These are phyloP conservation scores for Penicillium verrucosum DNA, from an alignment of 2,329 filamentous ascomycete genomes.

Conservation along the genomic window DNA sequence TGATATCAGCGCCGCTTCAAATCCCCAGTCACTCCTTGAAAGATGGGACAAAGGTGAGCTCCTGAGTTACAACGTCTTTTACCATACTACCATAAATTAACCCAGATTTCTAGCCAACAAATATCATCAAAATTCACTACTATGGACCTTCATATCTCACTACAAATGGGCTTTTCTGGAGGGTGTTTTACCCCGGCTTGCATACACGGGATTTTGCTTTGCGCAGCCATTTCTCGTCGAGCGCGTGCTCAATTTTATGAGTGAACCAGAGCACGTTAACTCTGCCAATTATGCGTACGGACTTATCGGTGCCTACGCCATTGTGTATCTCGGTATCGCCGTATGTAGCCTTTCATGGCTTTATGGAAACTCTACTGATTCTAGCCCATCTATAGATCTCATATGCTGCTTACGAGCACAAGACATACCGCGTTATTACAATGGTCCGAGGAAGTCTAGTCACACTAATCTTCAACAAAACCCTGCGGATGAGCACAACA, in stretches of 20 bases:
- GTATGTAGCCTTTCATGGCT: conserved; percentile 20
- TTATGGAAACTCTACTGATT: not conserved
- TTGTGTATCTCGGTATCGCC: conserved; percentile 40
- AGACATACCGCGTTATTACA: conserved; percentile 35
- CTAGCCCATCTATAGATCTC: conserved; percentile 21
- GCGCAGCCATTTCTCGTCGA: conserved; percentile 48
- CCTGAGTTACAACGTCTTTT: not conserved
- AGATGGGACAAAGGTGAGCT: conserved; percentile 31
- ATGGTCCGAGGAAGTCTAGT: conserved; percentile 42
- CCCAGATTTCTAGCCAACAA: conserved; percentile 11
- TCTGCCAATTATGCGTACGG: conserved; percentile 32
- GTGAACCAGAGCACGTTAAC: conserved; percentile 18
- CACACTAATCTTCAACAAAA: conserved; percentile 50
- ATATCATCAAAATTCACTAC: conserved; percentile 14
- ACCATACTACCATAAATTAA: not conserved
- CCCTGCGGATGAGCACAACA: conserved; percentile 32
- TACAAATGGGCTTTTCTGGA: conserved; percentile 19
- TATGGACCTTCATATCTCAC: conserved; percentile 19
- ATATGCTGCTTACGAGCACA: conserved; percentile 34
- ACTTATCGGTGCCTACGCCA: conserved; percentile 36
- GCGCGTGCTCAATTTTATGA: conserved; percentile 19
- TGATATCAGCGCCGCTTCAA: conserved; percentile 23
- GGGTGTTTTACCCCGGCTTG: conserved; percentile 38
- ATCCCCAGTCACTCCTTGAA: conserved; percentile 29
- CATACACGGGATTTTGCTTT: conserved; percentile 43